These are phyloP conservation scores for Vaccinium vitisidaea DNA, from an alignment of 148 eudicot genomes.

Conservation along the genomic window DNA sequence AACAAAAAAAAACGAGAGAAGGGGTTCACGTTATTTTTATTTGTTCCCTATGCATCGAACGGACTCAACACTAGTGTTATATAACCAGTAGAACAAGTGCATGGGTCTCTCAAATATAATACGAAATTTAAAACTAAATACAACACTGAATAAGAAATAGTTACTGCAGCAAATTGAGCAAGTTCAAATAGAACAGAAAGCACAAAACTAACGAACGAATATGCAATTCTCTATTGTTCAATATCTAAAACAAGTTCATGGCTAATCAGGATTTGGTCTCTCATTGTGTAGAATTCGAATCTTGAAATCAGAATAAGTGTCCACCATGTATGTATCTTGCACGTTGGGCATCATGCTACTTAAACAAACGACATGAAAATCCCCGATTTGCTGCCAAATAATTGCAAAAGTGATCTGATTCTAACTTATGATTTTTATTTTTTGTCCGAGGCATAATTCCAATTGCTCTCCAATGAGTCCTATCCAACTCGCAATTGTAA, in stretches of 20 bases:
- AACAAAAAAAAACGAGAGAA: no score
- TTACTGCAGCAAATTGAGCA: no score
- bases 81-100: no score
- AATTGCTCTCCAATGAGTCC: background rate
- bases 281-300: background rate
- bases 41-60: no score
- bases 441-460: background rate
- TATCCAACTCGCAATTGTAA: background rate
- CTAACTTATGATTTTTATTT: background rate
- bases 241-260: background rate
- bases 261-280: constrained; percentile 2
- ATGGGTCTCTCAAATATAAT: no score
- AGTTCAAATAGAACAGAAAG: no score
- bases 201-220: no score
- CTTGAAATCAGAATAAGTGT: background rate
- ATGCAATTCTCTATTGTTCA: no score
- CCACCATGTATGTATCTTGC: background rate
- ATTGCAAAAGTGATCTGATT: background rate
- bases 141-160: no score
- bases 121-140: no score
- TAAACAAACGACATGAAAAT: constrained; percentile 10
- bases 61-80: no score
- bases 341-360: background rate
- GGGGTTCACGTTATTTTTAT: no score
- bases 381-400: background rate